These are phyloP conservation scores for Ustilago lituana DNA, from an alignment of 1,284 basidiomycete genomes.

Conservation along the genomic window DNA sequence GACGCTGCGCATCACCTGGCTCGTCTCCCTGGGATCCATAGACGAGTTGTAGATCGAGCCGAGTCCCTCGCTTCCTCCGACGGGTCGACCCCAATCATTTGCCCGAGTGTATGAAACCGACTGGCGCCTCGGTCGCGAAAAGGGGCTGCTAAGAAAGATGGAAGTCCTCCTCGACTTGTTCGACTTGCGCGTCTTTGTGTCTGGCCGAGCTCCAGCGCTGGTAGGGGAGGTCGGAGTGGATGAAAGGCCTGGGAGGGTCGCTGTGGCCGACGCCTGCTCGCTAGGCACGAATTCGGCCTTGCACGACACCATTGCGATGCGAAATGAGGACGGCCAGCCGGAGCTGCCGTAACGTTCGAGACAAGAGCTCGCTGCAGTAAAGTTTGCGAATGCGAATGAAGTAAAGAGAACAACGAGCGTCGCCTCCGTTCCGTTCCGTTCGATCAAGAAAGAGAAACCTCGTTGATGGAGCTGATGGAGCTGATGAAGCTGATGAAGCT, in stretches of 20 bases:
- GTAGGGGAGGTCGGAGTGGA: background rate
- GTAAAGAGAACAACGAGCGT: too few relatives aligned
- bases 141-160: constrained; percentile 20
- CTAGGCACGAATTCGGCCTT: constrained; percentile 26
- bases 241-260: constrained; percentile 7
- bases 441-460: too few relatives aligned
- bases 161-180: constrained; percentile 25
- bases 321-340: background rate
- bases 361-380: too few relatives aligned
- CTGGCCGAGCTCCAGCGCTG: background rate
- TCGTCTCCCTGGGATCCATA: constrained; percentile 32
- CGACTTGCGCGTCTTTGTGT: constrained; percentile 20
- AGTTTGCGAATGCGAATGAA: too few relatives aligned
- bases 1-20: constrained; percentile 44
- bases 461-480: too few relatives aligned
- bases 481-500: background rate
- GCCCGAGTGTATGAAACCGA: constrained; percentile 6
- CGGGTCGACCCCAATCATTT: constrained; percentile 39
- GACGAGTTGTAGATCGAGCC: constrained; percentile 33
- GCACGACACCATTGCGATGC: constrained; percentile 15
- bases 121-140: constrained; percentile 23
- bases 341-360: constrained; percentile 1
- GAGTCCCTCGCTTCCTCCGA: constrained; percentile 46
- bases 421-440: too few relatives aligned
- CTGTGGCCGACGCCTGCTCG: constrained; percentile 5